Evolutionary conservation across 495 filamentous ascomycete species (phyloP), one percentile per base, ranked within the genome.

Genomic region (Trichodelitschia bisporula): DNA sequence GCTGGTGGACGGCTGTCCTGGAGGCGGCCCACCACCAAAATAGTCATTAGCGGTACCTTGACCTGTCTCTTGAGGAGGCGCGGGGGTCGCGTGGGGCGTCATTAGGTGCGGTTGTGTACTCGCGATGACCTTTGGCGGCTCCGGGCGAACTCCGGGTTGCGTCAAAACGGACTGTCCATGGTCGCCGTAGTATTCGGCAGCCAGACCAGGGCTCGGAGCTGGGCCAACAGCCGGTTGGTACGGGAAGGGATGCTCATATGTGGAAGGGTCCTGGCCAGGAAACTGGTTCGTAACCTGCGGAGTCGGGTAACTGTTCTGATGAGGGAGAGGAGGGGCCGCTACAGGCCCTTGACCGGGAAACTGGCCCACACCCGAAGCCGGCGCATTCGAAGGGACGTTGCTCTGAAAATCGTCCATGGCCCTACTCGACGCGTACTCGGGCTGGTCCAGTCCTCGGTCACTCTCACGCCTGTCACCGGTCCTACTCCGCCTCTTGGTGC

Each of bases 111-210:
- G 41, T 27, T 49, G 39, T 10, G 62, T 58, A 14, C 47, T 49
- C 17, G 50, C 42, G 13, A 70, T 59, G 8, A 72, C 50, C 2
- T 56, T 48, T 15, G 68, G 66, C 5, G 52, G 50, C 3, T 55
- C 41, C 15, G 59, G 57, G 18, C 69, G 57, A 3, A 66, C 49
- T 20, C 69, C 69, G 2, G 69, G 69, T 44, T 73, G 69, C 1
- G 54, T 34, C n/a, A 46, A 39, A 8, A 72, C 66, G 9, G 65
- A 70, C 39, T 72, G 51, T 0, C 68, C 69, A 41, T 66, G 62
- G 44, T 73, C 69, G 12, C 59, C 59, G 36, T 73, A 73, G 42
- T 70, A 75, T 27, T 71, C 66, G 15, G 69, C 62, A 2, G 69
- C 69, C n/a, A 58, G 56, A 17, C 69, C 69, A 26, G 49, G 45